A percentile compares a stretch with the other conserved stretches of the same genome.
phyloP scores from a whole-genome alignment of 345 rosid species.

The Eutrema heterophyllum region DNA sequence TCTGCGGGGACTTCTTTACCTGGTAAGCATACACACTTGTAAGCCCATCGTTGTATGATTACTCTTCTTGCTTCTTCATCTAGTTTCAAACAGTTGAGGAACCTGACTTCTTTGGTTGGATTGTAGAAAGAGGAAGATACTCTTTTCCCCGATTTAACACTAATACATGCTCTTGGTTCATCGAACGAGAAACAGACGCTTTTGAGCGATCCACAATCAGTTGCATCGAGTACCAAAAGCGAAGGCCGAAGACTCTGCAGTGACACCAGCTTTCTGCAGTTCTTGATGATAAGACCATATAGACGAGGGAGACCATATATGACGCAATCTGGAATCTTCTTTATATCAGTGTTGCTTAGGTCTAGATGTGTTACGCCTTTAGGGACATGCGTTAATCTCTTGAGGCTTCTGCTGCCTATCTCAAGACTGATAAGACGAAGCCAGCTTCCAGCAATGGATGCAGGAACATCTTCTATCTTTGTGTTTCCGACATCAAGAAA shows the following conservation, averaged over 20 bases:
- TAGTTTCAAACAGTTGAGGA: background rate
- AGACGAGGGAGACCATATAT: background rate
- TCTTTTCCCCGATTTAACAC: background rate
- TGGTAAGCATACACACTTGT: background rate
- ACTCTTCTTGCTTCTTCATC: background rate
- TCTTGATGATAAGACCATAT: accelerated
- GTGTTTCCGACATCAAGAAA: background rate
- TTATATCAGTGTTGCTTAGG: background rate
- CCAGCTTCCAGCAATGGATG: background rate
- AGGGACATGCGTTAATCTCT: background rate
- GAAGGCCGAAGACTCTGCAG: background rate
- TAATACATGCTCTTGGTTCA: no score
- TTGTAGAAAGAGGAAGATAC: background rate
- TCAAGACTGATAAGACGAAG: background rate
- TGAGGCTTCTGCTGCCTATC: background rate
- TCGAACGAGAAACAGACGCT: background rate
- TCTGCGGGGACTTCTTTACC: background rate
- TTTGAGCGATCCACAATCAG: background rate
- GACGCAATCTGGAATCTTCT: background rate
- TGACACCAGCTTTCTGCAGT: background rate
- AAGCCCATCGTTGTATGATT: background rate
- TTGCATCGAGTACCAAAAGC: background rate
- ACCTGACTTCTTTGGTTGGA: background rate
- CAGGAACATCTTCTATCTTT: background rate
- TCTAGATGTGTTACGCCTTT: background rate